Percentiles rank a stretch among this genome's conserved stretches.
These are phyloP conservation scores for Naganishia liquefaciens DNA, from an alignment of 1,284 basidiomycete species.

Conservation along the genomic window DNA sequence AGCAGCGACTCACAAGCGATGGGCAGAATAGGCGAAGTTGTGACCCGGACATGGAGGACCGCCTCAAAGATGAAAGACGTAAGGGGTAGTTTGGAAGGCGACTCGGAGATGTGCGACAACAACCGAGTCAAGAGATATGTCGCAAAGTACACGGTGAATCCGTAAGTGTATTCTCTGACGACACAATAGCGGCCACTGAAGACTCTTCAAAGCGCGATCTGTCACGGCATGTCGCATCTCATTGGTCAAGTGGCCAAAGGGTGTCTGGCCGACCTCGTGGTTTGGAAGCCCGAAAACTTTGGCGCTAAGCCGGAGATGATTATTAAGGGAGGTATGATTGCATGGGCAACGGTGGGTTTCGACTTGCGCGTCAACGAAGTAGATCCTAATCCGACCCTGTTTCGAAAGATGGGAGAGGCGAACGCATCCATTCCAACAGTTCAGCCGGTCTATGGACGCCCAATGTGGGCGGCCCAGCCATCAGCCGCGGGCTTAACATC, in stretches of 20 bases:
- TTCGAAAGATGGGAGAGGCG: slow-evolving; percentile 85
- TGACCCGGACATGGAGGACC: slow-evolving; percentile 91
- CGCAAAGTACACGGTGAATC: slow-evolving; percentile 96
- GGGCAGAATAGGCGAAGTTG: slow-evolving; percentile 95
- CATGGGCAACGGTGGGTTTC: slow-evolving; percentile 71
- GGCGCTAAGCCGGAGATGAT: slow-evolving; percentile 89
- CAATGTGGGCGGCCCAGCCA: slow-evolving; percentile 85
- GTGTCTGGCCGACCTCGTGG: slow-evolving; percentile 85
- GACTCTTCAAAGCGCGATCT: slow-evolving; percentile 68
- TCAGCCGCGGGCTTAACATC: slow-evolving; percentile 76
- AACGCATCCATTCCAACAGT: slow-evolving; percentile 92
- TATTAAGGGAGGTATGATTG: slow-evolving; percentile 91
- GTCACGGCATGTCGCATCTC: slow-evolving; percentile 85
- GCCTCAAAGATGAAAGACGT: slow-evolving; percentile 90
- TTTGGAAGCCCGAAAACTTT: slow-evolving; percentile 93
- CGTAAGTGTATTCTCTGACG: slow-evolving; percentile 64
- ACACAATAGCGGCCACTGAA: neutral
- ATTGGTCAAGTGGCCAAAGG: slow-evolving; percentile 83
- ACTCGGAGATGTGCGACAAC: slow-evolving; percentile 72
- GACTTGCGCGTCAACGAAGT: too few relatives aligned
- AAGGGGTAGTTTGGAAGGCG: slow-evolving; percentile 73
- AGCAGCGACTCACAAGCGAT: slow-evolving; percentile 95
- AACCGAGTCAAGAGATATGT: slow-evolving; percentile 96
- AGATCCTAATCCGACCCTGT: slow-evolving; percentile 16
- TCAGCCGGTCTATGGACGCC: slow-evolving; percentile 78